A percentile compares a stretch with the other conserved stretches of the same genome.
Evolutionary conservation across 805 yeast genomes (phyloP).

Genomic region (Ogataea kodamae): DNA sequence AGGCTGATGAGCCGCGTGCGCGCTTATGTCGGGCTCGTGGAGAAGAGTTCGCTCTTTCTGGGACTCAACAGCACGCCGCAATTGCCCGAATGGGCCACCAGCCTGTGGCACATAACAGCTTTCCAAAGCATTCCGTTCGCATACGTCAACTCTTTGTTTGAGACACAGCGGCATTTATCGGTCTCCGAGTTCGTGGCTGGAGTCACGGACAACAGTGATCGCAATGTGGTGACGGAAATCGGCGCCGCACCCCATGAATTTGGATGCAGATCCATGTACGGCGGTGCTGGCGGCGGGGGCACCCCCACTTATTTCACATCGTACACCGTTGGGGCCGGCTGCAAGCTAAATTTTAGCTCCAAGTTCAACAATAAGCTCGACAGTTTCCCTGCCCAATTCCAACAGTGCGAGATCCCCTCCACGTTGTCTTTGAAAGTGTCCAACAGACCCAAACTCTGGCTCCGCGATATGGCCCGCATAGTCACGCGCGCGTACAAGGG

Average conservation of each 20-base stretch:
- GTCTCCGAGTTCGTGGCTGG: slow-evolving; percentile 45
- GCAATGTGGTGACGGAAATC: slow-evolving; percentile 28
- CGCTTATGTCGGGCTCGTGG: slow-evolving; percentile 43
- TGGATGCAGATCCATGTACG: slow-evolving; percentile 3
- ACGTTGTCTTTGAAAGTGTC: slow-evolving; percentile 22
- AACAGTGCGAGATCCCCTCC: slow-evolving; percentile 6
- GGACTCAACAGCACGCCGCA: slow-evolving; percentile 42
- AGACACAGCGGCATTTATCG: slow-evolving; percentile 29
- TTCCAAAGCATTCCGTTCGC: slow-evolving; percentile 43
- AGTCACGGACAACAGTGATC: slow-evolving; percentile 38
- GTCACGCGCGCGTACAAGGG: slow-evolving; percentile 29
- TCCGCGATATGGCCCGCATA: slow-evolving; percentile 24
- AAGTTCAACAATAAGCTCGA: slow-evolving; percentile 23
- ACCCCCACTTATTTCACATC: slow-evolving; percentile 28
- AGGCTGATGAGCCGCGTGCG: slow-evolving; percentile 40
- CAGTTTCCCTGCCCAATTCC: slow-evolving; percentile 33
- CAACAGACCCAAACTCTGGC: slow-evolving; percentile 22
- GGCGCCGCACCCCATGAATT: slow-evolving; percentile 7
- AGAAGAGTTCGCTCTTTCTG: slow-evolving; percentile 49
- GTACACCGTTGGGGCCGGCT: slow-evolving; percentile 3
- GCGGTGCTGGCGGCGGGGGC: neutral
- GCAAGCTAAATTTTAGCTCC: slow-evolving; percentile 11
- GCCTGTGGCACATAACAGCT: slow-evolving; percentile 43
- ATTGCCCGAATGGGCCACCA: slow-evolving; percentile 24
- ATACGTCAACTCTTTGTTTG: slow-evolving; percentile 38